Evolutionary conservation across 257 asterid genomes (phyloP).

Genomic region (Misopates orontium): DNA sequence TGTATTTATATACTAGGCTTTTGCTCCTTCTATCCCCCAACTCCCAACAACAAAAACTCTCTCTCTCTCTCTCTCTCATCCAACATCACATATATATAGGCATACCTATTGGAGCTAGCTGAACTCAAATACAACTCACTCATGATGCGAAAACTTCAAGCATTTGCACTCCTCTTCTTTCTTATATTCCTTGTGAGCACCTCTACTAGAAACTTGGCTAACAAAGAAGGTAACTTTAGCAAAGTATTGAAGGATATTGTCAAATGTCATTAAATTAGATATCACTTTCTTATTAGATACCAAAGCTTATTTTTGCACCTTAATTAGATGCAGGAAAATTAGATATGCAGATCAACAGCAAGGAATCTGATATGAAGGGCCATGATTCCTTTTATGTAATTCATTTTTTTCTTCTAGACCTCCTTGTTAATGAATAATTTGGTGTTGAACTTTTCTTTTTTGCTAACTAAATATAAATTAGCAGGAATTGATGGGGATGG

Average conservation of each 20-base stretch:
- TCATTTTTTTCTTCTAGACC: slow-evolving; percentile 10
- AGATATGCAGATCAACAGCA: slow-evolving; percentile 19
- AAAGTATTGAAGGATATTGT: no score
- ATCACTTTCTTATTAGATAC: no score
- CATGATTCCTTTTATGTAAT: slow-evolving; percentile 32
- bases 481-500: slow-evolving; percentile 40
- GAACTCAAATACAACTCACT: not conserved
- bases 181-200: slow-evolving; percentile 30
- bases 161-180: slow-evolving; percentile 24
- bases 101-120: not conserved
- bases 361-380: slow-evolving; percentile 24
- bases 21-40: slow-evolving; percentile 33
- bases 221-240: slow-evolving; percentile 31
- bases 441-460: no score
- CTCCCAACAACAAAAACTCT: slow-evolving; percentile 24
- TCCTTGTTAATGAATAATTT: not conserved
- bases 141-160: slow-evolving; percentile 28
- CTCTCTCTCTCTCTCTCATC: slow-evolving; percentile 33
- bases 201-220: slow-evolving; percentile 35
- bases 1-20: slow-evolving; percentile 35
- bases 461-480: no score
- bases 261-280: no score
- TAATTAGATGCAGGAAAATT: slow-evolving; percentile 35
- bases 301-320: not conserved
- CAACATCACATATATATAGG: slow-evolving; percentile 11